Conservation (phyloP, 495 filamentous ascomycete species). For the Daldinia loculata region DNA sequence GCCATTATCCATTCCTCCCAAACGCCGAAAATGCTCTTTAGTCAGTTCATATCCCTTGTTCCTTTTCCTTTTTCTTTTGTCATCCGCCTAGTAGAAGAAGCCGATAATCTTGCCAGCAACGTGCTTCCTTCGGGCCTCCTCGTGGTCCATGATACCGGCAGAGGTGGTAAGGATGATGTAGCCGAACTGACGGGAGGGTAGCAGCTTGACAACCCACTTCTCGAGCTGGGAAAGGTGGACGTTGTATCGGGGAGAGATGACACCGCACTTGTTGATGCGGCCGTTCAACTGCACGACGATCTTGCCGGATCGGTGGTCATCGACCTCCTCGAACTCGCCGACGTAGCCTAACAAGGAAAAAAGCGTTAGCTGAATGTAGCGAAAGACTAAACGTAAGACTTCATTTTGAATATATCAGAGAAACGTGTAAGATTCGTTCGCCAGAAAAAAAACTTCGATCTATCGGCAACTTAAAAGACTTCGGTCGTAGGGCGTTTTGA, state of each 20-base stretch:
- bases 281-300: slow-evolving; percentile 54
- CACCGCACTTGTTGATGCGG: slow-evolving; percentile 98
- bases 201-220: slow-evolving; percentile 98
- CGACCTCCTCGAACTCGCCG: slow-evolving; percentile 99
- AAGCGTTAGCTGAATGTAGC: slow-evolving; percentile 76
- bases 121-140: slow-evolving; percentile 98
- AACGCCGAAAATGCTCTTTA: slow-evolving; percentile 46
- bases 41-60: slow-evolving; percentile 36
- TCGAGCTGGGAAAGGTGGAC: slow-evolving; percentile 95
- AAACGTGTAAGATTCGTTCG: slow-evolving; percentile 95
- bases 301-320: slow-evolving; percentile 90
- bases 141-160: slow-evolving; percentile 99
- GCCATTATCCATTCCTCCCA: slow-evolving; percentile 39
- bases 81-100: slow-evolving; percentile 84
- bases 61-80: slow-evolving; percentile 29
- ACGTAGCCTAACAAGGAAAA: slow-evolving; percentile 80
- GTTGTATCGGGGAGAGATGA: slow-evolving; percentile 99
- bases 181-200: slow-evolving; percentile 99
- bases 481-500: slow-evolving; percentile 78
- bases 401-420: slow-evolving; percentile 70
- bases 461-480: slow-evolving; percentile 99
- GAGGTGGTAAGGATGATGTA: slow-evolving; percentile 99
- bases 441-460: slow-evolving; percentile 62
- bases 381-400: slow-evolving; percentile 86
- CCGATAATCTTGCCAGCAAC: slow-evolving; percentile 95